phyloP scores from a whole-genome alignment of 1,284 basidiomycete genomes.

The Rhodotorula sp. region DNA sequence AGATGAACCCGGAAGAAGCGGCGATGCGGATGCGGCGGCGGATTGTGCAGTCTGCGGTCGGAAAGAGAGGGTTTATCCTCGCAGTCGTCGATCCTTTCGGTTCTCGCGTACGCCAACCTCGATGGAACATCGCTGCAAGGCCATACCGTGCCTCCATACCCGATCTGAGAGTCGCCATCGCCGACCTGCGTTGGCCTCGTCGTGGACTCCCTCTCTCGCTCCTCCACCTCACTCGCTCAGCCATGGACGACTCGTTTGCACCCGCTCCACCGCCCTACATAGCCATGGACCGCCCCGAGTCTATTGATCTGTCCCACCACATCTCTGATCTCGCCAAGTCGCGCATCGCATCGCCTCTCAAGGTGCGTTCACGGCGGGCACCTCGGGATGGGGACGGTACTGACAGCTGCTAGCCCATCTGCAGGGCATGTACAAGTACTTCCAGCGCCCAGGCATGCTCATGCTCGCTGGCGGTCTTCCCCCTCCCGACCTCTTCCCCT shows the following conservation, averaged over 20 bases:
- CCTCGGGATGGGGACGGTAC: background rate
- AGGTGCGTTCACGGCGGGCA: conserved; percentile 46
- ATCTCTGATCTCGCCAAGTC: conserved; percentile 60
- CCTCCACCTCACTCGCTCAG: background rate
- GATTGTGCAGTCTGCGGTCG: too few relatives aligned
- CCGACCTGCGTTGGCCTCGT: too few relatives aligned
- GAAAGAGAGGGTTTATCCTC: too few relatives aligned
- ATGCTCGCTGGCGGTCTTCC: conserved; percentile 61
- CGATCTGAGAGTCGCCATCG: background rate
- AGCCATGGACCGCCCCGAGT: conserved; percentile 44
- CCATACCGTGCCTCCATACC: too few relatives aligned
- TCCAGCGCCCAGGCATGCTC: conserved; percentile 44
- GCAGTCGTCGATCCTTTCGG: too few relatives aligned
- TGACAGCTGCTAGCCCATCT: background rate
- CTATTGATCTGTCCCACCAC: conserved; percentile 63
- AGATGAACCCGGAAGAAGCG: too few relatives aligned
- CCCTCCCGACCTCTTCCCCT: conserved; percentile 52
- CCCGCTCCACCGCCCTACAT: background rate
- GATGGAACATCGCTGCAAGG: too few relatives aligned
- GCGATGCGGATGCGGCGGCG: too few relatives aligned
- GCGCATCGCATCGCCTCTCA: conserved; percentile 62
- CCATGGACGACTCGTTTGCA: conserved; percentile 7
- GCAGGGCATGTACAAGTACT: conserved; percentile 57
- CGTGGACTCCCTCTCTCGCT: background rate
- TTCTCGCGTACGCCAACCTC: too few relatives aligned